These are phyloP conservation scores for Letharia lupina DNA, from an alignment of 495 filamentous ascomycete genomes.

Conservation along the genomic window DNA sequence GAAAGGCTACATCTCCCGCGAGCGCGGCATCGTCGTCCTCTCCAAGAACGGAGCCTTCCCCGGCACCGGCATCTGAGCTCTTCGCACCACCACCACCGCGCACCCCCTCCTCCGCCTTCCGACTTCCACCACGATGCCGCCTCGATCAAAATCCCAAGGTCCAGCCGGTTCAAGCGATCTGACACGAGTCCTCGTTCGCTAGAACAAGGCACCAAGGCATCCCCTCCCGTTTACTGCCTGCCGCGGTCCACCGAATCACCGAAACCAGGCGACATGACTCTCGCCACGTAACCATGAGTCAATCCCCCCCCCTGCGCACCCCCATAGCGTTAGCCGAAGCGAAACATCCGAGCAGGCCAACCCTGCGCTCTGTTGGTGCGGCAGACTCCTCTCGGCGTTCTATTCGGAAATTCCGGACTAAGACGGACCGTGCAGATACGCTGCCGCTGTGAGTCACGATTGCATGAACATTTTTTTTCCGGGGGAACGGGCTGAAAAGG, in stretches of 20 bases:
- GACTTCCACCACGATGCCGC: background rate
- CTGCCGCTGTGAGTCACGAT: constrained; percentile 1
- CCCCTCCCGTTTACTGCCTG: constrained; percentile 2
- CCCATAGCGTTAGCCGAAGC: background rate
- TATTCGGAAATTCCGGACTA: background rate
- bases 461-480: background rate
- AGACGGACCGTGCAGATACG: background rate
- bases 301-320: background rate
- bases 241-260: constrained; percentile 1
- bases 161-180: background rate
- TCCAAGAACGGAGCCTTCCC: constrained; percentile 90
- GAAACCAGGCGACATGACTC: background rate
- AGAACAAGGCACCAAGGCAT: constrained; percentile 12
- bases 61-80: constrained; percentile 75
- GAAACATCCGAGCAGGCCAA: background rate
- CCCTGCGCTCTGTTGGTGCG: background rate
- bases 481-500: background rate
- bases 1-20: constrained; percentile 95
- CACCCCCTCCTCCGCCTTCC: constrained; percentile 1
- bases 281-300: background rate
- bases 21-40: constrained; percentile 78
- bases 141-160: background rate
- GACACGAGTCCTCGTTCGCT: background rate
- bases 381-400: background rate
- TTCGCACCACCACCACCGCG: background rate